Evolutionary conservation across 2,329 filamentous ascomycete species (phyloP), one percentile per base, ranked within the genome.

Genomic region (Gliomastix tumulicola): DNA sequence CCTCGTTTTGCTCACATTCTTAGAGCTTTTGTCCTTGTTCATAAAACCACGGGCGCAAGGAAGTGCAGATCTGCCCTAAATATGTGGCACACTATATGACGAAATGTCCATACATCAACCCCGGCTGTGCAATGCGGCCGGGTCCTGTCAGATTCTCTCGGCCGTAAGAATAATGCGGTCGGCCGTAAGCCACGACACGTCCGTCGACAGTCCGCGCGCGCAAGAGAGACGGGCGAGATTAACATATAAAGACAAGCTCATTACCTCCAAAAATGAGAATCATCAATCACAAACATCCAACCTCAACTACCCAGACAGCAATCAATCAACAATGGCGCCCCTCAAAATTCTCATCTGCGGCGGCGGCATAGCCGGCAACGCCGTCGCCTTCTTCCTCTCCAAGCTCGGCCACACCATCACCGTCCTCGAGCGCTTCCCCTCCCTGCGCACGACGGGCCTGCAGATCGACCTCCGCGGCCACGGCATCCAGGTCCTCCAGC

Each of bases 391-490:
- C 51, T 70, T 67, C 55, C 65, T 78, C 16, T 55, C 50, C 5
- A 55, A 52, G 23, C 46, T 53, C 4, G 56, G 54, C 33, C 54
- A 68, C 43, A 36, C 54, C 11, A 51, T 68, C 28, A 68, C 63
- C 3, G 49, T 70, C 8, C 41, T 69, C 35, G 67, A 69, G 44
- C 52, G 59, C 2, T 60, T 51, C 33, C 48, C 62, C 0, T 35
- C n/a, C 25, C 38, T 76, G 0, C 64, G 74, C 3, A 53, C 59
- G 2, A 57, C 59, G 0, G 75, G 75, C 0, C 64, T 68, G 4
- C 71, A 76, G 34, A 51, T 79, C 20, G 76, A 80, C 46, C 54
- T 79, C 3, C 65, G 70, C 4, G 68, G 62, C 11, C 61, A 65
- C 17, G 73, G 66, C 0, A 61, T 77, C 31, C 58, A 70, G 15